Percentiles rank a stretch among this genome's conserved stretches.
phyloP scores from a whole-genome alignment of 2,329 filamentous ascomycete species.

The Metarhizium brunneum region DNA sequence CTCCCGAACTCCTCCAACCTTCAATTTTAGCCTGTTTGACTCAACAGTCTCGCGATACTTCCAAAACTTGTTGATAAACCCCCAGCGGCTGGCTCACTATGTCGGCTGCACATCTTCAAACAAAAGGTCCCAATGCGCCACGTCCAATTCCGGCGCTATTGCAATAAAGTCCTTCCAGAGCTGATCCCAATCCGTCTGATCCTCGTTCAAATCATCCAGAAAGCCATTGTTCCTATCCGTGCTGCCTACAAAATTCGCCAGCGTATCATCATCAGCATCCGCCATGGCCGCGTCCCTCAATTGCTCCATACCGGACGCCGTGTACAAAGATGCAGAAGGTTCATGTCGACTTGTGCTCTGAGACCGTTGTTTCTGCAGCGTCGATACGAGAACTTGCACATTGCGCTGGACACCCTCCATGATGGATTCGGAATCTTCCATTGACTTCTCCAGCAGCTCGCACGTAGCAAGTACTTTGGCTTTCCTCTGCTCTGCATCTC shows the following conservation, averaged over 20 bases:
- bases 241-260: neutral
- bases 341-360: neutral
- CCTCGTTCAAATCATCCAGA: neutral
- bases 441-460: slow-evolving; percentile 6
- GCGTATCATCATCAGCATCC: neutral
- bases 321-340: neutral
- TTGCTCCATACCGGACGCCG: neutral
- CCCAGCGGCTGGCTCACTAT: neutral
- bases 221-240: neutral
- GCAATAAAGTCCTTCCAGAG: slow-evolving; percentile 7
- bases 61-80: neutral
- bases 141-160: slow-evolving; percentile 6
- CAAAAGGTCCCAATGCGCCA: slow-evolving; percentile 6
- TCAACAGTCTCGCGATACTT: too few species aligned
- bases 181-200: slow-evolving; percentile 4
- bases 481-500: neutral
- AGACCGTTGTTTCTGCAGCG: neutral
- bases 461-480: slow-evolving; percentile 8
- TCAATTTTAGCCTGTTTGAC: too few species aligned
- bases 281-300: neutral
- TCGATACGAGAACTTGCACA: slow-evolving; percentile 4
- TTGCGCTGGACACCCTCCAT: slow-evolving; percentile 6
- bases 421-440: slow-evolving; percentile 1
- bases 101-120: neutral
- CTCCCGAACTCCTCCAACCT: too few species aligned